Evolutionary conservation across 371 early-diverging fungal genomes (phyloP), one percentile per base, ranked within the genome.

Genomic region (Mucor irregularis): DNA sequence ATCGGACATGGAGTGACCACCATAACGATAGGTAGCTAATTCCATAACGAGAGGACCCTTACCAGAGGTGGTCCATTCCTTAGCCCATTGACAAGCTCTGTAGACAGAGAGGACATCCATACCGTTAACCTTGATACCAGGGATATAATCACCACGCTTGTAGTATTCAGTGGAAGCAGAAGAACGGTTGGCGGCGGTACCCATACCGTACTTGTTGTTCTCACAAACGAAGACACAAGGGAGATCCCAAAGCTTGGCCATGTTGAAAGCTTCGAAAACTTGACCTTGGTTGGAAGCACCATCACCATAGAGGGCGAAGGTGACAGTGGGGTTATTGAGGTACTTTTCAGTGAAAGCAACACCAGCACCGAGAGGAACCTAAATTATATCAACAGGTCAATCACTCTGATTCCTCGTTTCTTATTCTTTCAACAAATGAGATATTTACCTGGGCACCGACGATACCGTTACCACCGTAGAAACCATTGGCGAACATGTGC

Each of bases 401-500:
- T 16, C 17, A 31, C 39, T 30, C n/a, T 26, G 16, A 7, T 17
- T 52, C 37, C 33, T 8, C 13, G 33, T n/a, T n/a, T n/a, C n/a
- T n/a, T n/a, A n/a, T n/a, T n/a, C n/a, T n/a, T n/a, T n/a, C n/a
- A 35, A 14, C 9, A n/a, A n/a, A n/a, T n/a, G n/a, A n/a, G n/a
- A n/a, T n/a, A n/a, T n/a, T n/a, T n/a, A n/a, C n/a, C 81, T 99
- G 99, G 35, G 99, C 99, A 58, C 99, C 99, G 53, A 99, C 99
- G 69, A 99, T 99, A 64, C 99, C 99, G 87, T 99, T 98, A 58
- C 99, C 99, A 64, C 99, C 99, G 77, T 90, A 98, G 82, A 99
- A 99, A 72, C 90, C 87, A 49, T 84, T 82, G 48, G 94, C 90
- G 79, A 97, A 99, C 90, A 99, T 94, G 87, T 99, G 99, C 99